These are phyloP conservation scores for Hypoxylon lenormandii DNA, from an alignment of 495 filamentous ascomycete genomes.

Conservation along the genomic window DNA sequence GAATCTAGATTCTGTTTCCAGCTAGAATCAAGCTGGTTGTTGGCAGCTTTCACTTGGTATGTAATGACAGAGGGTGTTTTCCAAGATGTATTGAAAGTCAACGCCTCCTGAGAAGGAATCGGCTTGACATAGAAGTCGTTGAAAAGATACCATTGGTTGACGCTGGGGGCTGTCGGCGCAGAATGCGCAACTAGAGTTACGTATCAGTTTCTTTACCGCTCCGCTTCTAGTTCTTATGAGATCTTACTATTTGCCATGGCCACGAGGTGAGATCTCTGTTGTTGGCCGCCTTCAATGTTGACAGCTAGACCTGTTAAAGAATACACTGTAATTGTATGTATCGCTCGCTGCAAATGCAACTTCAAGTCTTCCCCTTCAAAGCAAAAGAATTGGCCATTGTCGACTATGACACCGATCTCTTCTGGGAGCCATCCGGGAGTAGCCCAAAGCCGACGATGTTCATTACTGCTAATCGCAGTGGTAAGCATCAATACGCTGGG, in stretches of 20 bases:
- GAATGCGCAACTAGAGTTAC: conserved; percentile 74
- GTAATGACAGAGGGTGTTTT: conserved; percentile 87
- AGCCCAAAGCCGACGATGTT: conserved; percentile 83
- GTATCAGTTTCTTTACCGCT: conserved; percentile 12
- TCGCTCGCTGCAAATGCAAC: conserved; percentile 70
- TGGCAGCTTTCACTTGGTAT: conserved; percentile 81
- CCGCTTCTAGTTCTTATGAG: background rate
- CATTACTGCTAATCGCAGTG: conserved; percentile 74
- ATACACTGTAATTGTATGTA: conserved; percentile 81
- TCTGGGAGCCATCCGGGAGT: conserved; percentile 90
- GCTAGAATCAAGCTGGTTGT: conserved; percentile 79
- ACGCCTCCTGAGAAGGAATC: conserved; percentile 80
- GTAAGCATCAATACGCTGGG: conserved; percentile 88
- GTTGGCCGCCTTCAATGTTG: conserved; percentile 83
- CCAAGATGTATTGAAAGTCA: conserved; percentile 88
- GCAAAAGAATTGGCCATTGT: conserved; percentile 84
- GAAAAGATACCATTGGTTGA: conserved; percentile 88
- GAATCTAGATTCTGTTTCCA: conserved; percentile 90
- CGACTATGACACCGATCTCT: conserved; percentile 87
- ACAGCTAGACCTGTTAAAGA: conserved; percentile 91
- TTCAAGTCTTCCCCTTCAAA: conserved; percentile 88
- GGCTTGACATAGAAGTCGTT: conserved; percentile 94
- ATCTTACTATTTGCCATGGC: conserved; percentile 82
- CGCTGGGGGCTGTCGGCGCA: conserved; percentile 61
- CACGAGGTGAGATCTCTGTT: conserved; percentile 89